Percentiles rank a stretch among this genome's conserved stretches.
These are phyloP conservation scores for Bullera alba DNA, from an alignment of 768 basidiomycete genomes.

Conservation along the genomic window DNA sequence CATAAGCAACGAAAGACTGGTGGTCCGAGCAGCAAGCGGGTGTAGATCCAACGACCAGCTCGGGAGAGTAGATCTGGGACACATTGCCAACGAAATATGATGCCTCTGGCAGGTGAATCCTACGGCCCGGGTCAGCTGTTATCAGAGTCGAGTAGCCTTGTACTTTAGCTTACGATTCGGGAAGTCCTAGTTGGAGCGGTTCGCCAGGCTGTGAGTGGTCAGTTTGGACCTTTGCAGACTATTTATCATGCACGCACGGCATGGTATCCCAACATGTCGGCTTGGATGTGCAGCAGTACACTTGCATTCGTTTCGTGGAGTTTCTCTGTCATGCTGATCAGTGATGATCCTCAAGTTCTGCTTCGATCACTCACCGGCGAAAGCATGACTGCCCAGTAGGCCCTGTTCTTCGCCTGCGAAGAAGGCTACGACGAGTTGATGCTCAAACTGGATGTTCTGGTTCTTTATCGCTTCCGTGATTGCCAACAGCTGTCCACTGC, in stretches of 20 bases:
- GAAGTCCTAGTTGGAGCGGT: constrained; percentile 75
- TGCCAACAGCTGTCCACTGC: constrained; percentile 64
- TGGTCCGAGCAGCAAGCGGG: constrained; percentile 88
- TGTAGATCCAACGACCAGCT: constrained; percentile 37
- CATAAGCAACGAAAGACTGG: constrained; percentile 60
- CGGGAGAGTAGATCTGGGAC: constrained; percentile 63
- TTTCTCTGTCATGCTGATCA: constrained; percentile 50
- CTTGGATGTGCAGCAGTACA: constrained; percentile 76
- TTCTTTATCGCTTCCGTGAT: constrained; percentile 70
- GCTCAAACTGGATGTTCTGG: constrained; percentile 62
- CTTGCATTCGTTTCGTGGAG: constrained; percentile 58
- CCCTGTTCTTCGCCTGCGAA: constrained; percentile 95
- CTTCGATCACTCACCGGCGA: constrained; percentile 58
- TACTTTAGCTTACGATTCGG: constrained; percentile 53
- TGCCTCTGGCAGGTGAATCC: constrained; percentile 72
- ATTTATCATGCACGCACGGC: constrained; percentile 41
- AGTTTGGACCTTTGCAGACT: background rate
- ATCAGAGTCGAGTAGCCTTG: background rate
- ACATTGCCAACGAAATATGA: constrained; percentile 67
- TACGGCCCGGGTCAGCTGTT: constrained; percentile 37
- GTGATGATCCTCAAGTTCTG: background rate
- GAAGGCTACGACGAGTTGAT: constrained; percentile 69
- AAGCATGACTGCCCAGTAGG: constrained; percentile 66
- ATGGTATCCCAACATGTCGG: constrained; percentile 86
- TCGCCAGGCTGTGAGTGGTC: constrained; percentile 53